Evolutionary conservation across 768 basidiomycete species (phyloP).

Genomic region (Russula griseocarnosa): DNA sequence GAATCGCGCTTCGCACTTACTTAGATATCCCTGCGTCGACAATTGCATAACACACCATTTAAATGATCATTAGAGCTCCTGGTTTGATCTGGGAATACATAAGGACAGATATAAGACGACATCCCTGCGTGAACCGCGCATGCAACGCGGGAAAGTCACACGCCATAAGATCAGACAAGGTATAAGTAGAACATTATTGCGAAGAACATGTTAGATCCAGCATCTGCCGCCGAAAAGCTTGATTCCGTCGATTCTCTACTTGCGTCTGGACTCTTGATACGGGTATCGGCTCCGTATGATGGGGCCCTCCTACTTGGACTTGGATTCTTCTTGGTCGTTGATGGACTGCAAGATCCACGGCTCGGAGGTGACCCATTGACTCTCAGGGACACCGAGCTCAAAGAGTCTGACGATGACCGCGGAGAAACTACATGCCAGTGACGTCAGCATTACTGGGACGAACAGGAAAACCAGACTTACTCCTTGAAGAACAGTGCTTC

Average conservation of each 20-base stretch:
- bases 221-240: not conserved
- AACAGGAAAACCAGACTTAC: slow-evolving; percentile 45
- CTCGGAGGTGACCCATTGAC: slow-evolving; percentile 70
- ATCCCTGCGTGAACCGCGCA: not conserved
- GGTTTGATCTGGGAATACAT: not conserved
- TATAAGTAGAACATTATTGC: not conserved
- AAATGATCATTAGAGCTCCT: not conserved
- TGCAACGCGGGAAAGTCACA: not conserved
- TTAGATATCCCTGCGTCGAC: not conserved
- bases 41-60: not conserved
- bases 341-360: slow-evolving; percentile 66
- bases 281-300: not conserved
- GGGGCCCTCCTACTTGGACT: slow-evolving; percentile 16
- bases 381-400: slow-evolving; percentile 86
- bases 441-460: slow-evolving; percentile 12
- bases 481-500: slow-evolving; percentile 91
- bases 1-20: not conserved
- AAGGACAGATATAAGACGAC: not conserved
- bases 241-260: not conserved
- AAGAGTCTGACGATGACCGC: slow-evolving; percentile 72
- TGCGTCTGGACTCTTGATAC: not conserved
- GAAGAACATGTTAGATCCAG: not conserved
- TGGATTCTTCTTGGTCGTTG: slow-evolving; percentile 38
- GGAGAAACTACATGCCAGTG: slow-evolving; percentile 61
- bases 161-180: not conserved